phyloP scores from a whole-genome alignment of 768 basidiomycete genomes.

The Psilocybe subaeruginosa region DNA sequence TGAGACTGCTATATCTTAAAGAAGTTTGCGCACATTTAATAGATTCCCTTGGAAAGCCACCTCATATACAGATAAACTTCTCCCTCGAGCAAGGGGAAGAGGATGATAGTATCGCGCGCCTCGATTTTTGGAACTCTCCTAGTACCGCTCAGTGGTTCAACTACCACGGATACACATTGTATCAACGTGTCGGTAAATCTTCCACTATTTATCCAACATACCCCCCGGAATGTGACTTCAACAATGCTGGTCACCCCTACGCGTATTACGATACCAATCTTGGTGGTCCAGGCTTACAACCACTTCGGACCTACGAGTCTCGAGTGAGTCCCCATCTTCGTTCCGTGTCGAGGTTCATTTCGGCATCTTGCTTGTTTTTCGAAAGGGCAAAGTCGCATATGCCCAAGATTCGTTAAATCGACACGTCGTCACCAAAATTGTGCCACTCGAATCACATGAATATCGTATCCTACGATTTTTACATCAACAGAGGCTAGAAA shows the following conservation, averaged over 20 bases:
- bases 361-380: no score
- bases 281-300: neutral
- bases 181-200: neutral
- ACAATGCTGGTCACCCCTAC: neutral
- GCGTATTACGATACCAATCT: neutral
- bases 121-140: neutral
- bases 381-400: slow-evolving; percentile 14
- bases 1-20: no score
- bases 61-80: neutral
- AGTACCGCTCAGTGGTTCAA: slow-evolving; percentile 2
- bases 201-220: neutral
- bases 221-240: neutral
- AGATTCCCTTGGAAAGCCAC: neutral
- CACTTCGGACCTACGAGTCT: no score
- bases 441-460: slow-evolving; percentile 25
- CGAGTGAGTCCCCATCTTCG: no score
- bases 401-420: slow-evolving; percentile 24
- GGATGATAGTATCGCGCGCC: neutral
- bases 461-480: slow-evolving; percentile 24
- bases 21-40: no score
- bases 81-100: neutral
- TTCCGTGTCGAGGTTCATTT: no score
- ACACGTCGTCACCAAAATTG: slow-evolving; percentile 31
- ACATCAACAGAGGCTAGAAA: slow-evolving; percentile 7
- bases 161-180: slow-evolving; percentile 5